Percentiles rank a stretch among this genome's conserved stretches.
Evolutionary conservation across 2,329 filamentous ascomycete genomes (phyloP).

Genomic region (Huntiella omanensis): DNA sequence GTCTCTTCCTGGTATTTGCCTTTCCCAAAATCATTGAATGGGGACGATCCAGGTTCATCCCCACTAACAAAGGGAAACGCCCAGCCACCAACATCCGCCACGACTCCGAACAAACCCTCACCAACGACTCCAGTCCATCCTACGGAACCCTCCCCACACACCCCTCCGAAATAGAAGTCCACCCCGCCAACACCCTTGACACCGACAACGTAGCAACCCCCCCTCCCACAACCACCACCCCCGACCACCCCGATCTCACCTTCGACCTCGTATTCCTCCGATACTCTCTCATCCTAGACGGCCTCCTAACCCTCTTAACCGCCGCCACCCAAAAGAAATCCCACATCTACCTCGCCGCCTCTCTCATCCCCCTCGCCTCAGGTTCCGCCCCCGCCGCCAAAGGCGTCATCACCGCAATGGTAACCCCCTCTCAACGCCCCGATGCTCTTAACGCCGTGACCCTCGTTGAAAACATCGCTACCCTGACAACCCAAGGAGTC

Average conservation of each 20-base stretch:
- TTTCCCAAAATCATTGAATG: constrained; percentile 33
- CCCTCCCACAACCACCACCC: constrained; percentile 16
- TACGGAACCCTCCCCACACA: constrained; percentile 17
- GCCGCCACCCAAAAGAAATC: constrained; percentile 43
- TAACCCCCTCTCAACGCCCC: constrained; percentile 37
- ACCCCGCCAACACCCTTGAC: constrained; percentile 26
- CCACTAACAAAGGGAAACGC: background rate
- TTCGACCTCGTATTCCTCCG: constrained; percentile 52
- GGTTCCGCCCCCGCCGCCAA: constrained; percentile 53
- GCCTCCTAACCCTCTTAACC: constrained; percentile 41
- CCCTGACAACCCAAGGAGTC: constrained; percentile 41
- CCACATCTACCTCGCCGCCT: constrained; percentile 51
- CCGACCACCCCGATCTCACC: constrained; percentile 23
- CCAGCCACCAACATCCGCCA: constrained; percentile 1
- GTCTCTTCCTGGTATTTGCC: constrained; percentile 33
- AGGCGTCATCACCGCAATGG: constrained; percentile 56
- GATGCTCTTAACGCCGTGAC: constrained; percentile 53
- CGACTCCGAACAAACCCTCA: constrained; percentile 4
- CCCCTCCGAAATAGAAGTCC: constrained; percentile 24
- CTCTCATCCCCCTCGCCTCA: constrained; percentile 47
- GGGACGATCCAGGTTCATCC: constrained; percentile 18
- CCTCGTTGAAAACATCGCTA: constrained; percentile 49
- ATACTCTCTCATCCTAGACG: constrained; percentile 47
- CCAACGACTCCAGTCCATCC: constrained; percentile 4
- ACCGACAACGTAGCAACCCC: constrained; percentile 17